Evolutionary conservation across 176 grass and related monocot species (phyloP), one percentile per base, ranked within the genome.

Genomic region (Poa pratensis): DNA sequence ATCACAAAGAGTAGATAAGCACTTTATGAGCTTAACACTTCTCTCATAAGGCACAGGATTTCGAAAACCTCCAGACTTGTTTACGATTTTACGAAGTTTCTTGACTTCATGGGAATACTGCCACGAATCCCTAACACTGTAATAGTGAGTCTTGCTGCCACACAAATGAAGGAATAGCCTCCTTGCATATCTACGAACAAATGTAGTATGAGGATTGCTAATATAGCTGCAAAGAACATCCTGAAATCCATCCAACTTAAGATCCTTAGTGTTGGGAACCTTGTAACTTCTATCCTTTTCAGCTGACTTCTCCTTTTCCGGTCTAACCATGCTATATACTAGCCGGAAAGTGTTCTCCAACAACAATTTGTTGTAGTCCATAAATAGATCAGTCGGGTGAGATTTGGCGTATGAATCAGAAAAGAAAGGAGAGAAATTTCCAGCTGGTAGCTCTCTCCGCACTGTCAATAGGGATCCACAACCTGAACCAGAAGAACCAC

Each of bases 201-300:
- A 98, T 55, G 91, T 89, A 72, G 96, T 98, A 83, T 94, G 93
- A 17, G 93, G 87, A 86, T 98, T 98, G 84, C 93, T 98, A 75
- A 98, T 98, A 90, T 98, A 98, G 78, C 91, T 95, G 82, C 96
- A 98, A 69, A 98, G 89, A 75, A 98, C 91, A 83, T 98, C 96
- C 72, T 98, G 96, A 82, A 93, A 95, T 39, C 93, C 96, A 84
- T 98, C 96, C 72, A 98, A 89, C 86, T 98, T 98, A 54, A 98
- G 84, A 91, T 98, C 95, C 76, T 92, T 98, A 9, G 73, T 70
- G 62, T 74, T 94, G 73, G 83, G 83, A 84, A 87, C 81, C 77
- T 95, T 98, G 85, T 78, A 81, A 70, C 74, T 81, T 90, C 81
- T 95, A 90, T 98, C 96, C 83, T 92, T 98, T 69, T 98, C 96